Evolutionary conservation across 1,139 yeast genomes (phyloP).

Genomic region (Williopsis jadinii): DNA sequence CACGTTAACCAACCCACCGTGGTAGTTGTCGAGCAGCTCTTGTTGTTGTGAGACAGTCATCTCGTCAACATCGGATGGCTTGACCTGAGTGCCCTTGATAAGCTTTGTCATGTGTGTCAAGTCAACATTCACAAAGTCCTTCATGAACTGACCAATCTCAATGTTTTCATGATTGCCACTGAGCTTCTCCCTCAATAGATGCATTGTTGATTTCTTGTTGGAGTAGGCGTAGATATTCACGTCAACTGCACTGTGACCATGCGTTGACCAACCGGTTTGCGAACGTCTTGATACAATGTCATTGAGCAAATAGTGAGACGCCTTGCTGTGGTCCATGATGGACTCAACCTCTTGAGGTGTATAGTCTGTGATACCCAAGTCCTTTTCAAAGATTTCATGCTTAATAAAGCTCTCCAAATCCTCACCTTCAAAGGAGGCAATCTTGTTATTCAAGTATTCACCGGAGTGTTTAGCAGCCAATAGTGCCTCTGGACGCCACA

Average conservation of each 20-base stretch:
- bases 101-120: conserved; percentile 38
- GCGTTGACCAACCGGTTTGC: conserved; percentile 82
- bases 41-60: too few relatives aligned
- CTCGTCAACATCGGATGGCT: conserved; percentile 8
- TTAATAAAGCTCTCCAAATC: conserved; percentile 37
- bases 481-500: conserved; percentile 74
- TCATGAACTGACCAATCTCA: conserved; percentile 73
- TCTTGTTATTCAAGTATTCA: conserved; percentile 46
- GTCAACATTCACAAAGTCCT: conserved; percentile 45
- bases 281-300: conserved; percentile 64
- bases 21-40: too few relatives aligned
- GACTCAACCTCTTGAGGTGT: conserved; percentile 39
- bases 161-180: conserved; percentile 80
- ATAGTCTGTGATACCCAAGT: conserved; percentile 55
- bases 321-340: conserved; percentile 21
- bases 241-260: conserved; percentile 87
- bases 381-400: conserved; percentile 43
- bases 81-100: conserved; percentile 39
- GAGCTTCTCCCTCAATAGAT: conserved; percentile 39
- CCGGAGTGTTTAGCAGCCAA: conserved; percentile 64
- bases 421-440: conserved; percentile 28
- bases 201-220: conserved; percentile 38
- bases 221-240: conserved; percentile 76
- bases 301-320: conserved; percentile 37
- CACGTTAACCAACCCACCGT: too few relatives aligned